Conservation (phyloP, 306 rosid genomes). For the Citrullus amarus region DNA sequence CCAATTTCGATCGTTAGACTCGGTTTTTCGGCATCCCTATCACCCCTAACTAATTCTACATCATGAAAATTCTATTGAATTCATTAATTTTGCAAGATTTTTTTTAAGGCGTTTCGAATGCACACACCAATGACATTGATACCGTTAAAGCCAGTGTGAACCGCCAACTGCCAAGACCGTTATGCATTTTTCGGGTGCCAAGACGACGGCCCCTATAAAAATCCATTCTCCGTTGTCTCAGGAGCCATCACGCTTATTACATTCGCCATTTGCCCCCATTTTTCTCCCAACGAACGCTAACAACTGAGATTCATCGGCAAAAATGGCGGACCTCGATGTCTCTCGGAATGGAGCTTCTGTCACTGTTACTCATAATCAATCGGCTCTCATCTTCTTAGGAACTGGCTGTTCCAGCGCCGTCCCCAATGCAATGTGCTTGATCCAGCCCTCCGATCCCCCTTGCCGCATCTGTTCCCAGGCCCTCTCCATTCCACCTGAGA, state of each 20-base stretch:
- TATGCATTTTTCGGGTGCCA: neutral
- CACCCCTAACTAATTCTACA: no score
- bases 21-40: no score
- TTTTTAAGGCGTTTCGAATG: neutral
- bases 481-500: constrained; percentile 44
- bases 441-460: constrained; percentile 75
- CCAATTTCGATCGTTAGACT: no score
- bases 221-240: neutral
- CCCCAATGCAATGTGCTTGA: constrained; percentile 63
- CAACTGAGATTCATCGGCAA: neutral
- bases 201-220: neutral
- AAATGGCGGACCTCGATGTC: constrained; percentile 47
- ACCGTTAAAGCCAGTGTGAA: neutral
- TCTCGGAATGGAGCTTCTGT: constrained; percentile 13
- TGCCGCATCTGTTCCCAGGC: constrained; percentile 68
- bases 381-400: constrained; percentile 82
- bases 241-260: neutral
- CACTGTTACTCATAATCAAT: constrained; percentile 13
- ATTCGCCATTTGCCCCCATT: neutral
- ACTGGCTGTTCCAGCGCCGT: constrained; percentile 90
- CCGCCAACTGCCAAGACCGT: constrained; percentile 1
- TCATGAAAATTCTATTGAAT: no score
- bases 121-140: neutral
- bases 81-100: neutral
- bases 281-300: neutral